Percentiles rank a stretch among this genome's conserved stretches.
Conservation (phyloP, 2,329 filamentous ascomycete genomes). For the Thielaviopsis punctulata region DNA sequence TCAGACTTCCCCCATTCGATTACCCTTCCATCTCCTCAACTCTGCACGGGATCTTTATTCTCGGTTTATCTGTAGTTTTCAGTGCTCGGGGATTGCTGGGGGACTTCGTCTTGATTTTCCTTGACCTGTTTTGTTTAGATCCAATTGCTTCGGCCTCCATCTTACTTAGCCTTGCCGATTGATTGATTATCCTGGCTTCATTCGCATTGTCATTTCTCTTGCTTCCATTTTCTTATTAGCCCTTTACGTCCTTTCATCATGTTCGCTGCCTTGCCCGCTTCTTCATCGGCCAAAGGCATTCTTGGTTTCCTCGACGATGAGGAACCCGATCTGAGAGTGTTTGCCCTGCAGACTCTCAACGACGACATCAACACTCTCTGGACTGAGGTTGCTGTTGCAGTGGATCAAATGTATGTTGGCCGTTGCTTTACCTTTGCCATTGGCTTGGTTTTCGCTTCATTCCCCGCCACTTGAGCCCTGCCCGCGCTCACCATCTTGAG, state of each 20-base stretch:
- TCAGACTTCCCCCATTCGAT: not conserved
- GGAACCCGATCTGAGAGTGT: slow-evolving; percentile 83
- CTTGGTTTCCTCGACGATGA: slow-evolving; percentile 91
- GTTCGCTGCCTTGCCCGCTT: slow-evolving; percentile 82
- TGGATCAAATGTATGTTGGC: slow-evolving; percentile 67
- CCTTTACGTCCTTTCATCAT: too few species aligned
- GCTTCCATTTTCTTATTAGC: not conserved
- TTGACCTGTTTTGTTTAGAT: slow-evolving; percentile 7
- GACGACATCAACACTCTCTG: slow-evolving; percentile 93
- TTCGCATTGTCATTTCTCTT: not conserved
- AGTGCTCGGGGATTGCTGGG: not conserved
- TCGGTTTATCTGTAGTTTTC: not conserved
- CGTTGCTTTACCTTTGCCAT: not conserved
- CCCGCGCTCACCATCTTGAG: slow-evolving; percentile 2
- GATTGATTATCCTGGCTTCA: slow-evolving; percentile 5
- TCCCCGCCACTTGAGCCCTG: too few species aligned
- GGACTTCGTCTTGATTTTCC: slow-evolving; percentile 12
- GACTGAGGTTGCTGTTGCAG: slow-evolving; percentile 86
- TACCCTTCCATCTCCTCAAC: not conserved
- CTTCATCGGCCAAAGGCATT: slow-evolving; percentile 86
- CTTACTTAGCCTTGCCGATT: not conserved
- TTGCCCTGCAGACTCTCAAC: slow-evolving; percentile 87
- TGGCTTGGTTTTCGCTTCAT: too few species aligned
- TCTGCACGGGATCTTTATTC: not conserved
- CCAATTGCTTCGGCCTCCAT: slow-evolving; percentile 1